Base-by-base conservation (phyloP, 805 yeast species). In the Kazachstania psychrophila region DNA sequence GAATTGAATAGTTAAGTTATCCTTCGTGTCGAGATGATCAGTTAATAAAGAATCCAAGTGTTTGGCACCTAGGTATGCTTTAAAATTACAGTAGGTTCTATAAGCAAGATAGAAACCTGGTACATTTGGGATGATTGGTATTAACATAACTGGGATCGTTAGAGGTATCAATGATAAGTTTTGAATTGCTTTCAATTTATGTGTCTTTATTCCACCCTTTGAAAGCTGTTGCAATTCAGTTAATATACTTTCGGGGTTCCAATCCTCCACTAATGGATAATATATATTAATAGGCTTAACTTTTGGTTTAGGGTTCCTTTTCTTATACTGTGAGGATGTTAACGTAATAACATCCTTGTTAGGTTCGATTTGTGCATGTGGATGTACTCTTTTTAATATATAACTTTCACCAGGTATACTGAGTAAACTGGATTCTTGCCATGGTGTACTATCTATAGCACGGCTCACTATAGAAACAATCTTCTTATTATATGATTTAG, bases 81-180 rank as follows among this genome's bases (percentile, higher is more conserved):
- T 81, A 53, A 78, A 69, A 56, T 89, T 85, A 54, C 95, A 85
- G 62, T 86, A 88, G 14, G 81, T 68, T 42, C 97, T 68, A 54
- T 81, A 88, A 3, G 81, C 68, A 29, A 88, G 60, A 51, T 86
- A 89, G 52, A 89, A 81, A 0, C 95, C 95, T 0, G 97, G 97
- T 15, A 88, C 73, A 49, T 88, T 88, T 15, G 97, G 97, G 3
- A 87, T 56, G n/a, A 88, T 67, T 0, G 97, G 97, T 0, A 89
- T 52, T 29, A 86, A 48, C 0, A 85, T 87, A 29, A 88, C 56
- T 2, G 97, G 97, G 3, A 85, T 47, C 0, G 94, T 76, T 31
- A 88, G 44, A 2, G 96, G 96, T 3, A 89, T 58, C 3, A 77
- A 76, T 12, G 78, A 40, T 1, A 73, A 67, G 45, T 81, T 74